Evolutionary conservation across 768 basidiomycete species (phyloP), one percentile per base, ranked within the genome.

Genomic region (Gloeopeniophorella convolvens): DNA sequence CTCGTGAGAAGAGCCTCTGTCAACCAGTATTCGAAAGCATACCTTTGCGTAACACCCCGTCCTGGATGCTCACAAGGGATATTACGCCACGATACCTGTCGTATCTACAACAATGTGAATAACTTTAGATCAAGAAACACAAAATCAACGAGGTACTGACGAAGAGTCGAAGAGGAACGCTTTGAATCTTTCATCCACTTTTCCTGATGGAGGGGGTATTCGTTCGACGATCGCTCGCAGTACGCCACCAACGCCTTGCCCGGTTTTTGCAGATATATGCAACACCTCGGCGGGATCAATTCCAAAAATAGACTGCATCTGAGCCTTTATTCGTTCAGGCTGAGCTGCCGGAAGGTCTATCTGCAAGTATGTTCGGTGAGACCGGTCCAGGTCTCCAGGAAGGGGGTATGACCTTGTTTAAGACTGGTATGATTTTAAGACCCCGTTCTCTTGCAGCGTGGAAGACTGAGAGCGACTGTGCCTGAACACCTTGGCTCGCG

Each of bases 401-500:
- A 24, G 16, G 15, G 20, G 27, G 55, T 11, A 43, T 20, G 36
- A 86, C 90, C 77, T 96, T 98, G 72, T 96, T 98, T 30, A 96
- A 70, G 18, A 97, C 86, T 9, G 94, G 92, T 41, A 96, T 85
- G 41, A 96, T 85, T 33, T 74, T 83, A 24, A 95, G 67, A 1
- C 86, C 83, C 31, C 82, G 75, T 62, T 94, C 90, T 63, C 72
- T 75, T 4, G 95, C 95, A 39, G 85, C 80, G 58, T 95, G 89
- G 59, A 88, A 94, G 4, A 98, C 95, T 1, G 90, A 95, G 45
- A 99, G 82, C 12, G 94, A 92, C 67, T 99, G 96, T 0, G 96
- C 96, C 67, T 99, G 96, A 7, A 99, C 83, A 15, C 96, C 96
- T 71, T 95, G 94, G 45, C 89, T 91, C n/a, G 91, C 90, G 62